Percentiles rank a stretch among this genome's conserved stretches.
These are phyloP conservation scores for Raphanus hybrid DNA, from an alignment of 441 rosid genomes.

Conservation along the genomic window DNA sequence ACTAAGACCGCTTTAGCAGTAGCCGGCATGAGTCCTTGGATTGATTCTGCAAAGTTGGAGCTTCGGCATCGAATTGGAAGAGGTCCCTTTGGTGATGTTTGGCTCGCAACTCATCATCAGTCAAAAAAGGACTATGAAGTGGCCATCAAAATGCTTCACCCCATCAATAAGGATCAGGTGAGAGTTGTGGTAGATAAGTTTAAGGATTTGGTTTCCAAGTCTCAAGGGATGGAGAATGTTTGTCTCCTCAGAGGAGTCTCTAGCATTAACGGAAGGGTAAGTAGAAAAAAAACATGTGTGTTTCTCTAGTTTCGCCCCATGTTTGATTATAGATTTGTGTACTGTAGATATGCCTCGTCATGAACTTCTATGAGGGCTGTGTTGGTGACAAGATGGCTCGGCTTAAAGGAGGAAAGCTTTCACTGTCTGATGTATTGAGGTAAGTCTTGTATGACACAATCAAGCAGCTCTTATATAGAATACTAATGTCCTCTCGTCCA, in stretches of 20 bases:
- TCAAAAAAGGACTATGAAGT: conserved; percentile 76
- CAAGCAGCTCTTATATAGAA: background rate
- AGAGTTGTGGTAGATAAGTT: conserved; percentile 60
- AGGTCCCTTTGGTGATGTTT: conserved; percentile 92
- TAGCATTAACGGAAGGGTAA: conserved; percentile 70
- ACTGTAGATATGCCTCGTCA: conserved; percentile 67
- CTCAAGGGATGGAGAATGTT: conserved; percentile 54
- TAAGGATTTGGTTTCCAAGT: conserved; percentile 63
- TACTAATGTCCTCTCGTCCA: conserved; percentile 13
- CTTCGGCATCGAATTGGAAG: conserved; percentile 89
- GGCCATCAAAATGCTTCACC: conserved; percentile 79
- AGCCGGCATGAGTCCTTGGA: conserved; percentile 64
- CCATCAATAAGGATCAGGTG: conserved; percentile 57
- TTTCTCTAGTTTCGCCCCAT: conserved; percentile 12
- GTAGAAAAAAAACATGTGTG: conserved; percentile 20
- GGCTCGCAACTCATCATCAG: conserved; percentile 85
- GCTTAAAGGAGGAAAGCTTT: conserved; percentile 79
- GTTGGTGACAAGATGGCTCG: conserved; percentile 81
- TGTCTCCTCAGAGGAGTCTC: conserved; percentile 76
- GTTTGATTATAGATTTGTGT: conserved; percentile 7
- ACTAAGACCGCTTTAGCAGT: conserved; percentile 56
- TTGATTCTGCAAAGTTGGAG: conserved; percentile 67
- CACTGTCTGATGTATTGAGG: conserved; percentile 68
- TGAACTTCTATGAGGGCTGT: conserved; percentile 90
- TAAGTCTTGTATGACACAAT: conserved; percentile 34